Conservation (phyloP, 108 stramenopile species). For the Phaeodactylum tricornutum region DNA sequence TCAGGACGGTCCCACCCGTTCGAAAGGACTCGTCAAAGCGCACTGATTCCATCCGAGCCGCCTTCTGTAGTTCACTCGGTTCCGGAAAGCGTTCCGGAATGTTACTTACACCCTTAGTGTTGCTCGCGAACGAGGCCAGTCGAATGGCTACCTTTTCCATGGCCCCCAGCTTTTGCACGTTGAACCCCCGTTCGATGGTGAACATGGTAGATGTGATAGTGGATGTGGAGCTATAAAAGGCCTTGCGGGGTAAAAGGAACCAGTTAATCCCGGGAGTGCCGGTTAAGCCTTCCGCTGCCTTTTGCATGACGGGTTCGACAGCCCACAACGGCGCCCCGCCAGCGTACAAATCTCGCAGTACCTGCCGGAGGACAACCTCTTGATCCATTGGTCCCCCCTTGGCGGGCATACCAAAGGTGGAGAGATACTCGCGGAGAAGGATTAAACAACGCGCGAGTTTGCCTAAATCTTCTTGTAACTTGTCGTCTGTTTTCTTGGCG, state of each 20-base stretch:
- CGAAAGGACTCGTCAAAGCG: background rate
- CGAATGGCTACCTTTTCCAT: conserved; percentile 15
- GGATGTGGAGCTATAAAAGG: conserved; percentile 5
- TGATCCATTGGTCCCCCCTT: conserved; percentile 8
- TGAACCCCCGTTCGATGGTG: conserved; percentile 16
- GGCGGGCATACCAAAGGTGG: background rate
- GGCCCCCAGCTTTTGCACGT: conserved; percentile 6
- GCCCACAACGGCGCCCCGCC: conserved; percentile 19
- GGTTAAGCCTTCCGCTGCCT: conserved; percentile 17
- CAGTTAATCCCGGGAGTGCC: conserved; percentile 8
- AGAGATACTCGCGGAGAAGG: background rate
- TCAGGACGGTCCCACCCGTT: no score
- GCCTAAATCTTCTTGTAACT: background rate
- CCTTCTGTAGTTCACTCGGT: background rate
- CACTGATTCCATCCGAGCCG: background rate
- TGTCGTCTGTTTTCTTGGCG: background rate
- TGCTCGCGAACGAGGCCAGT: conserved; percentile 14
- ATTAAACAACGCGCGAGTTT: background rate
- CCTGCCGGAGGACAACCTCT: conserved; percentile 8
- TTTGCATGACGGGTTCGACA: conserved; percentile 14
- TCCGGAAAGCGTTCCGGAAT: background rate
- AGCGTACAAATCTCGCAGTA: conserved; percentile 7
- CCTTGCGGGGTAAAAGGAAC: conserved; percentile 12
- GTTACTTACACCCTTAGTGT: conserved; percentile 4
- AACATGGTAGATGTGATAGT: conserved; percentile 12